Conservation (phyloP, 306 rosid species). For the Quillaja saponaria region DNA sequence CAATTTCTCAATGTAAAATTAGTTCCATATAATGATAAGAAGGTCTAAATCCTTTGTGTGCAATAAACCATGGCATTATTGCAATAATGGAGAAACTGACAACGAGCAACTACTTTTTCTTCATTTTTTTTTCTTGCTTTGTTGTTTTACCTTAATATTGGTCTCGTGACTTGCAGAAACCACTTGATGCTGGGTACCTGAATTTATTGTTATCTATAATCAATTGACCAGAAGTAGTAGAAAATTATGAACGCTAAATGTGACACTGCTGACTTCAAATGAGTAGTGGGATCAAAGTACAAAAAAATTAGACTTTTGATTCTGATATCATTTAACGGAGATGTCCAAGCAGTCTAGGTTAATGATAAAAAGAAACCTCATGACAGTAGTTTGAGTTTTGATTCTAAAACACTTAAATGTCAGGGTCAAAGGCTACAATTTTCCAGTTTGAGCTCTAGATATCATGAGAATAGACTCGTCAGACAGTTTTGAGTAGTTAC, state of each 20-base stretch:
- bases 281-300: neutral
- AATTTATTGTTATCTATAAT: constrained; percentile 43
- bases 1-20: constrained; percentile 1
- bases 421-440: constrained; percentile 20
- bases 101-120: neutral
- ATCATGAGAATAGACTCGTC: neutral
- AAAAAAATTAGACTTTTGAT: no score
- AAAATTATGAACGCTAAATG: neutral
- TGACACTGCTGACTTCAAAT: constrained; percentile 10
- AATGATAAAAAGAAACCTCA: neutral
- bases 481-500: constrained; percentile 20
- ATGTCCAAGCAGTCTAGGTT: neutral
- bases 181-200: constrained; percentile 58
- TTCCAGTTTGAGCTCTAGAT: constrained; percentile 6
- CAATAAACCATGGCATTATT: constrained; percentile 2
- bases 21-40: neutral
- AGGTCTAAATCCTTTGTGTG: constrained; percentile 3
- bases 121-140: no score
- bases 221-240: constrained; percentile 33
- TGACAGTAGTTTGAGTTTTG: constrained; percentile 5
- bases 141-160: constrained; percentile 60
- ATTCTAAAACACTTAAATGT: neutral
- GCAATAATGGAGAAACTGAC: constrained; percentile 11
- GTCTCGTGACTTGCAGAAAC: constrained; percentile 45
- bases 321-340: no score